A percentile compares a stretch with the other conserved stretches of the same genome.
Conservation (phyloP, 768 basidiomycete species). For the Xerocomellus dryophilus region DNA sequence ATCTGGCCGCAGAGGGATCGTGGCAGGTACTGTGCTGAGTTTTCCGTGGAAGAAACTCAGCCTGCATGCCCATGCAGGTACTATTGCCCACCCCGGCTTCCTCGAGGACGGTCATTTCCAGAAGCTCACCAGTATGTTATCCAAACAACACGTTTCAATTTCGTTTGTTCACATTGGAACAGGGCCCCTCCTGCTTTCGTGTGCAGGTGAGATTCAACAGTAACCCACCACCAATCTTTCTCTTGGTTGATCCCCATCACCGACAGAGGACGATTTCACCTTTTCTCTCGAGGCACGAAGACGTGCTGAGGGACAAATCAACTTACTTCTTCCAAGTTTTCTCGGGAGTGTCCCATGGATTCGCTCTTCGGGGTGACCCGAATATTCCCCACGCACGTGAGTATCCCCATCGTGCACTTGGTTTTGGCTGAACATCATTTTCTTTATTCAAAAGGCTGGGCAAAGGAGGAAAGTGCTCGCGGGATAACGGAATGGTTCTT, state of each 20-base stretch:
- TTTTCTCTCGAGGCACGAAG: constrained; percentile 52
- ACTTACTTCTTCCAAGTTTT: constrained; percentile 57
- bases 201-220: constrained; percentile 18
- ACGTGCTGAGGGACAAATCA: constrained; percentile 49
- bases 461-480: constrained; percentile 55
- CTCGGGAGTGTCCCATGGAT: constrained; percentile 37
- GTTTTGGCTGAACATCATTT: neutral
- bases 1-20: constrained; percentile 44
- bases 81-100: constrained; percentile 53
- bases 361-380: constrained; percentile 25
- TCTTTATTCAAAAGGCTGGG: constrained; percentile 42
- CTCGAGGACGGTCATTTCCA: constrained; percentile 53
- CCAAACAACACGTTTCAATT: neutral
- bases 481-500: constrained; percentile 50
- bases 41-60: neutral
- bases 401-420: neutral
- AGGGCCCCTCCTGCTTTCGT: constrained; percentile 28
- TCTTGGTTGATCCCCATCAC: neutral
- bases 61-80: constrained; percentile 27
- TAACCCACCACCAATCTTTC: neutral
- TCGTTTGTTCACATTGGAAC: neutral
- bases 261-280: constrained; percentile 47
- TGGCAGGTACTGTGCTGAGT: constrained; percentile 40
- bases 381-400: constrained; percentile 16
- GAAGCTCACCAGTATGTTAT: constrained; percentile 43